Percentiles rank a stretch among this genome's conserved stretches.
These are phyloP conservation scores for Rheum nobile DNA, from an alignment of 148 eudicot species.

Conservation along the genomic window DNA sequence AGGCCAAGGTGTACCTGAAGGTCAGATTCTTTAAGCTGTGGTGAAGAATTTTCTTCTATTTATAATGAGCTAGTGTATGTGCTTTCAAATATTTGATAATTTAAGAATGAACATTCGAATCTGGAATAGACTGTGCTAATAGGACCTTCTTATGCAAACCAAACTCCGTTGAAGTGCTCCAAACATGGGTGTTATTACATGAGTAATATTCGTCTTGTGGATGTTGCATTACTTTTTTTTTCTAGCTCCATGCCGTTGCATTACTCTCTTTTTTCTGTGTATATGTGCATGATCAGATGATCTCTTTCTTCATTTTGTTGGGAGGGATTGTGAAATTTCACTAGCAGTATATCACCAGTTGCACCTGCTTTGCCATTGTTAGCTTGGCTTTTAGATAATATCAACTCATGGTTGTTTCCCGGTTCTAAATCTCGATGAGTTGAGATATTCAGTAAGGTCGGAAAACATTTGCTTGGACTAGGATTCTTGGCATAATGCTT, in stretches of 20 bases:
- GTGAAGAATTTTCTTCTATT: not conserved
- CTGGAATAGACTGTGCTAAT: not conserved
- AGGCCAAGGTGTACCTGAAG: slow-evolving; percentile 93
- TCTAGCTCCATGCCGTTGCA: not conserved
- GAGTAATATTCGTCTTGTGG: not conserved
- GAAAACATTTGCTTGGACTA: not conserved
- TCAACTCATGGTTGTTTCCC: not conserved
- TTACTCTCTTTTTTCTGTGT: not conserved
- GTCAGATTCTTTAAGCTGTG: slow-evolving; percentile 21
- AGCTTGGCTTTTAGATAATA: not conserved
- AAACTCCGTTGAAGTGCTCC: not conserved
- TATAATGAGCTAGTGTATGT: not conserved
- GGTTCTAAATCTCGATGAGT: not conserved
- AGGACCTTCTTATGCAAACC: not conserved
- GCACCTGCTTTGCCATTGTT: not conserved
- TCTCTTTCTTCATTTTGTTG: not conserved
- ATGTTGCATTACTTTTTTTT: too few relatives aligned
- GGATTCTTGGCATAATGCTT: not conserved
- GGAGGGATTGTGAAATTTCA: not conserved
- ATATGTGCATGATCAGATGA: not conserved
- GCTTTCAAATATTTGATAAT: not conserved
- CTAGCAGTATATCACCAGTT: not conserved
- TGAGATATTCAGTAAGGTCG: not conserved
- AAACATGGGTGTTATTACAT: not conserved
- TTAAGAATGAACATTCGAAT: not conserved